Percentiles rank a stretch among this genome's conserved stretches.
phyloP scores from a whole-genome alignment of 2,329 filamentous ascomycete genomes.

The Harringtonia aguacate region DNA sequence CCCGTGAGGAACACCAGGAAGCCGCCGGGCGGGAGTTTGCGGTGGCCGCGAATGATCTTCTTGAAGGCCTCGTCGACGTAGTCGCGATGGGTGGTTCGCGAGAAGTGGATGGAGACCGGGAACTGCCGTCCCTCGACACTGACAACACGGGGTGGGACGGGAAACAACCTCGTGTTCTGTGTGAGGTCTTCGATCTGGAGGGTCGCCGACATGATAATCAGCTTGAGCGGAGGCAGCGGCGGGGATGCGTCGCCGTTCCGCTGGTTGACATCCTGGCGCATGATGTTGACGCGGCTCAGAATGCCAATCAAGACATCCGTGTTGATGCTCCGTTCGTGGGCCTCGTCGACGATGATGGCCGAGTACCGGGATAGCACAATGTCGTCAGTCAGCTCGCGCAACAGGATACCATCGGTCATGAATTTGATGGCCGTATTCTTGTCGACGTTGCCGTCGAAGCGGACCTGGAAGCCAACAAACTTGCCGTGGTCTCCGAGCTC shows the following conservation, averaged over 20 bases:
- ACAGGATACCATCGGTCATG: slow-evolving; percentile 94
- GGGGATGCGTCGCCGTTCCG: slow-evolving; percentile 23
- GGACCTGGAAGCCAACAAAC: slow-evolving; percentile 83
- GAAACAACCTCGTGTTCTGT: slow-evolving; percentile 71
- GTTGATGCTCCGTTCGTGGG: slow-evolving; percentile 93
- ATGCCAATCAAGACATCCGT: slow-evolving; percentile 98
- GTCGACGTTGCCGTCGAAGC: slow-evolving; percentile 78
- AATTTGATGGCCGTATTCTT: slow-evolving; percentile 88
- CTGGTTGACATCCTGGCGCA: slow-evolving; percentile 56
- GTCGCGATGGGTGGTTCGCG: slow-evolving; percentile 70
- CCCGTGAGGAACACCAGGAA: slow-evolving; percentile 94
- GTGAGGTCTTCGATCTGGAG: slow-evolving; percentile 84
- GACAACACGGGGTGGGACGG: slow-evolving; percentile 67
- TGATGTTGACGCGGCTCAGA: slow-evolving; percentile 81
- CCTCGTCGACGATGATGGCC: slow-evolving; percentile 89
- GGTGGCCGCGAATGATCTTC: slow-evolving; percentile 80
- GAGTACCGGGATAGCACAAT: slow-evolving; percentile 85
- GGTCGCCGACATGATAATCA: slow-evolving; percentile 97
- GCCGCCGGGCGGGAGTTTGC: slow-evolving; percentile 78
- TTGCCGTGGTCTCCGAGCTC: slow-evolving; percentile 72
- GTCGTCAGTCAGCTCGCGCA: slow-evolving; percentile 85
- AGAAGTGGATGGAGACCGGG: slow-evolving; percentile 81
- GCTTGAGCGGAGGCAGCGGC: slow-evolving; percentile 66
- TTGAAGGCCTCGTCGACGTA: slow-evolving; percentile 84
- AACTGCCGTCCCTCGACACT: slow-evolving; percentile 89